phyloP scores from a whole-genome alignment of 176 grass and related monocot genomes.

The Carex pumila region DNA sequence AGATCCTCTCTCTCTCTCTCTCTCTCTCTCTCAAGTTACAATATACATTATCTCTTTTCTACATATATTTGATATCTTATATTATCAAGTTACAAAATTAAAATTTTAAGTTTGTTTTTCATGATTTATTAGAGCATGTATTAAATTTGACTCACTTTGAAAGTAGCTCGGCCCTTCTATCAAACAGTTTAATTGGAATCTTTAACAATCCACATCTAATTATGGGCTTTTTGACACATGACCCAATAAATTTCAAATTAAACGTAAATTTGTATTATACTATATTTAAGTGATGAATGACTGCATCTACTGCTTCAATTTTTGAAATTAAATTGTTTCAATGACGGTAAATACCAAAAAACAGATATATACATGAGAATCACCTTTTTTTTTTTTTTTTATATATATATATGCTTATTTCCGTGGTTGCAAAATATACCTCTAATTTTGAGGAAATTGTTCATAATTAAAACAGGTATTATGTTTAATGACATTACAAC shows the following conservation, averaged over 20 bases:
- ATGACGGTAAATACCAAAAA: neutral
- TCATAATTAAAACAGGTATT: neutral
- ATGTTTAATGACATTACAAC: neutral
- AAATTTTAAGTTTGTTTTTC: too few species aligned
- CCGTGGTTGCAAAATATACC: neutral
- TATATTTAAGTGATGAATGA: neutral
- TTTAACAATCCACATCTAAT: too few species aligned
- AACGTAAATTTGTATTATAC: too few species aligned
- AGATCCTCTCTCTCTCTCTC: neutral
- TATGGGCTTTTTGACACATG: too few species aligned
- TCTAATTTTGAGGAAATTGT: neutral
- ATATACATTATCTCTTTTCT: neutral
- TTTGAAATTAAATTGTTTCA: neutral
- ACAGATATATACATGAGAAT: neutral
- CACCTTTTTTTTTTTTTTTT: neutral
- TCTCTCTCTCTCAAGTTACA: neutral
- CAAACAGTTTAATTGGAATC: too few species aligned
- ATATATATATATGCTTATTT: neutral
- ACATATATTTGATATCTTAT: neutral
- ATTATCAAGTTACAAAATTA: too few species aligned
- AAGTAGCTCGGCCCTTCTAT: too few species aligned
- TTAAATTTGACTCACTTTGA: too few species aligned
- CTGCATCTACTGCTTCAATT: neutral
- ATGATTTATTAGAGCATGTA: too few species aligned
- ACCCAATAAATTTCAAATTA: too few species aligned